Base-by-base conservation (phyloP, 345 rosid genomes). In the Arabis hirsuta region DNA sequence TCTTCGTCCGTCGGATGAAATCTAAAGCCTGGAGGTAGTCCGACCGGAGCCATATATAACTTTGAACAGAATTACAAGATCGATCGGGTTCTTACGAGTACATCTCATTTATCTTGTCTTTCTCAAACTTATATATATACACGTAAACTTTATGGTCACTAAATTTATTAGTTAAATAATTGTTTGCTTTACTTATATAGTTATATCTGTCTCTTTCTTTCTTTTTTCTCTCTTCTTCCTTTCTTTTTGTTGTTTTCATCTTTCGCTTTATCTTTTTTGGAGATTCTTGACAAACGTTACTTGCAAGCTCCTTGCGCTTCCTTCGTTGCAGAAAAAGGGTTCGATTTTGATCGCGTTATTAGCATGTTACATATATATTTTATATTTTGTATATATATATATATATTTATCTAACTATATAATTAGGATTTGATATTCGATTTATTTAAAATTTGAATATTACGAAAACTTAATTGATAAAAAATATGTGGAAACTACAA, bases 1-100 rank as follows among this genome's bases (percentile, higher is more conserved):
- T 92, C 98, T 80, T 92, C 97, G 67, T 92, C 98, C 0, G 97
- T 92, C 0, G 98, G 98, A 78, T 92, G 98, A 73, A 92, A 92
- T 78, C 96, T 81, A 39, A 92, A 92, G 10, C 98, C 98, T 12
- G 97, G 98, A 77, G 98, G 98, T 67, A 92, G 82, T 78, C 98
- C 81, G 0, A 77, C 81, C 1, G 81, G 81, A 43, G 81, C 81
- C 81, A 77, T 63, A 32, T 31, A 19, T 72, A 27, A 53, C 43
- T 61, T 67, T 31, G 50, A 5, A 5, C 53, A 47, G 27, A 57
- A 24, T 58, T 42, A 58, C 32, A 32, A 68, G 38, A 39, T 55
- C 31, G 38, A 39, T 55, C 31, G 54, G 36, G 48, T 48, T 50
- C 42, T 65, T 71, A 5, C 14, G 32, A 41, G 3, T 50, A 29